Conservation (phyloP, 208 protist genomes). For the Leishmania aethiopica region DNA sequence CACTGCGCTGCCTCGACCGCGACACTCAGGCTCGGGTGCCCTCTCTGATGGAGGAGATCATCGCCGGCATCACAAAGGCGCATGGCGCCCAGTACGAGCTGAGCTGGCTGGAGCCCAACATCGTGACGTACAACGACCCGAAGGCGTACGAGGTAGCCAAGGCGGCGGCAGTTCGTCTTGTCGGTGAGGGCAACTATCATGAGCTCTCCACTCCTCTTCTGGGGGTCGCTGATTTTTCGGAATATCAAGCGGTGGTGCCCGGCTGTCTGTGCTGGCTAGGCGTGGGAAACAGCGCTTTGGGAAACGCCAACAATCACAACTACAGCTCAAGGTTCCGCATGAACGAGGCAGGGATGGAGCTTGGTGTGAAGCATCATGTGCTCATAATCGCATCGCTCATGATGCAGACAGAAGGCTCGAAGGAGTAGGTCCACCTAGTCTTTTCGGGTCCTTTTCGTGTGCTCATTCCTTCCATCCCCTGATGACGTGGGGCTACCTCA, state of each 20-base stretch:
- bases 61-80: slow-evolving; percentile 63
- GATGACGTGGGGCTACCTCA: background rate
- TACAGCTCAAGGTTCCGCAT: slow-evolving; percentile 74
- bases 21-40: slow-evolving; percentile 64
- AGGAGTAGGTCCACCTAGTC: slow-evolving; percentile 8
- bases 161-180: slow-evolving; percentile 46
- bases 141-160: slow-evolving; percentile 62
- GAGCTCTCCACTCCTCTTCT: slow-evolving; percentile 53
- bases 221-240: slow-evolving; percentile 74
- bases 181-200: slow-evolving; percentile 50
- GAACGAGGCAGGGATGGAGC: slow-evolving; percentile 68
- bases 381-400: slow-evolving; percentile 63
- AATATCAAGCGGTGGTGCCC: slow-evolving; percentile 72
- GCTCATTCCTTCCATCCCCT: background rate
- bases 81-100: slow-evolving; percentile 63
- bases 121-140: slow-evolving; percentile 77
- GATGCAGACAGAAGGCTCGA: slow-evolving; percentile 38
- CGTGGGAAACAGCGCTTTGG: slow-evolving; percentile 34
- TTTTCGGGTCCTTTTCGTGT: background rate
- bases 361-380: slow-evolving; percentile 71
- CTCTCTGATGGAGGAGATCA: slow-evolving; percentile 67
- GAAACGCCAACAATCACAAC: slow-evolving; percentile 58
- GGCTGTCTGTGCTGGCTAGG: slow-evolving; percentile 81
- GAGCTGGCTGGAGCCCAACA: slow-evolving; percentile 83
- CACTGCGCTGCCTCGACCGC: slow-evolving; percentile 69